Evolutionary conservation across 2,329 filamentous ascomycete species (phyloP).

Genomic region (Chrysosphaeria jannelii): DNA sequence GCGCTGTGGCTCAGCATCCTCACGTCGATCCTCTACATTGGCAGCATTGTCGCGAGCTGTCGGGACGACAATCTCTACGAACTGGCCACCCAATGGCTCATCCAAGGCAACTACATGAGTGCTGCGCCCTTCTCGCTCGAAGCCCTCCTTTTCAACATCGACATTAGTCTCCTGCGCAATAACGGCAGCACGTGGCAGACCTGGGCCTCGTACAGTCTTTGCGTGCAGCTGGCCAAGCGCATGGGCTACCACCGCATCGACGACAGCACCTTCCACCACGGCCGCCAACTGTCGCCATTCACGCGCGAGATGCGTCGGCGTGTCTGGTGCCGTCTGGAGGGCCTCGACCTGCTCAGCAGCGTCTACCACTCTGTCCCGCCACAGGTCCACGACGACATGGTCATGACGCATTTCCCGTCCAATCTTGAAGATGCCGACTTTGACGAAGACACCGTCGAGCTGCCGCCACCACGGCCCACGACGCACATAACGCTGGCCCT

Average conservation of each 20-base stretch:
- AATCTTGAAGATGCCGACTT: constrained; percentile 39
- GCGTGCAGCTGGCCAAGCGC: constrained; percentile 17
- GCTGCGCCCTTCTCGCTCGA: constrained; percentile 16
- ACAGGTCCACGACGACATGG: constrained; percentile 23
- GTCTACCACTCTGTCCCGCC: constrained; percentile 15
- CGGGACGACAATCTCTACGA: constrained; percentile 6
- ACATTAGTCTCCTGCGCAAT: constrained; percentile 12
- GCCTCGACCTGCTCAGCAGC: constrained; percentile 17
- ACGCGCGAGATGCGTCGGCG: constrained; percentile 20
- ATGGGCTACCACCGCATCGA: constrained; percentile 18
- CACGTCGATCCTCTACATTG: constrained; percentile 15
- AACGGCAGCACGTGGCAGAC: constrained; percentile 14
- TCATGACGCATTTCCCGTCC: constrained; percentile 26
- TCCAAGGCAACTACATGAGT: constrained; percentile 17
- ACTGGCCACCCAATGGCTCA: constrained; percentile 15
- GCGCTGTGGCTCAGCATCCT: constrained; percentile 20
- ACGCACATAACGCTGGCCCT: constrained; percentile 26
- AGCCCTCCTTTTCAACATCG: constrained; percentile 16
- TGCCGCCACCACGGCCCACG: constrained; percentile 24
- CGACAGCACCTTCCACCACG: not conserved
- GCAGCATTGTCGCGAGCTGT: constrained; percentile 6
- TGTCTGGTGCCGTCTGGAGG: constrained; percentile 17
- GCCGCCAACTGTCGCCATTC: constrained; percentile 12
- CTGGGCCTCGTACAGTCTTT: constrained; percentile 17
- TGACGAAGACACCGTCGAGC: constrained; percentile 17